Base-by-base conservation (phyloP, 345 rosid genomes). In the Citrus medica region DNA sequence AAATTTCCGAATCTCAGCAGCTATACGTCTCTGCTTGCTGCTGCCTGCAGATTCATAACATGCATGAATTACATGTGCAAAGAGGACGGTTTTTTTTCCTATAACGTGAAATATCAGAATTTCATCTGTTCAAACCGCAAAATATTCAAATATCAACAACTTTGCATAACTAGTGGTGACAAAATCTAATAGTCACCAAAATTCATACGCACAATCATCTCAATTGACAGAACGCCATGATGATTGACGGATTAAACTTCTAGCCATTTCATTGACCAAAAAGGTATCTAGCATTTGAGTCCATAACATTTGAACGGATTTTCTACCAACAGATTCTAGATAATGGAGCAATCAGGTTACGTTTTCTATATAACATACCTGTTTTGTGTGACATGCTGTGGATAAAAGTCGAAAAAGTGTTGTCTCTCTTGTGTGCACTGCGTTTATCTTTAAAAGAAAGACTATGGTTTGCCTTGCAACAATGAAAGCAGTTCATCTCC, bases 1-100 rank as follows among this genome's bases (percentile, higher is more conserved):
- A 61, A 82, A 56, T 69, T 84, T 89, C 79, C 69, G 82, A 79
- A 92, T 84, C 78, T 88, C 90, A 14, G 87, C 87, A 3, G 82
- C 76, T 70, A 89, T 85, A 30, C 76, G 82, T 71, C 80, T 82
- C 28, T 77, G 83, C 85, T 82, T 89, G 65, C 78, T 68, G 78
- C 86, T 84, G 35, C 80, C 93, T 89, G 79, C 48, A 78, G 12
- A 63, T 55, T 61, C 64, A 78, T 19, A 1, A 25, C 42, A 69
- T 1, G 13, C 55, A 2, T 28, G 24, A 70, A 48, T 70, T 24
- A 19, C 16, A 48, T 4, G 21, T 2, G 12, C 60, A 28, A 1
- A 32, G 21, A 27, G 7, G 4, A 25, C 9, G 22, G 5, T 24
- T 24, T 40, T 42, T 42, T 35, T 37, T 27, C n/a, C 6, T 33